A percentile compares a stretch with the other conserved stretches of the same genome.
phyloP scores from a whole-genome alignment of 1,284 basidiomycete genomes.

The Athelia psychrophila region DNA sequence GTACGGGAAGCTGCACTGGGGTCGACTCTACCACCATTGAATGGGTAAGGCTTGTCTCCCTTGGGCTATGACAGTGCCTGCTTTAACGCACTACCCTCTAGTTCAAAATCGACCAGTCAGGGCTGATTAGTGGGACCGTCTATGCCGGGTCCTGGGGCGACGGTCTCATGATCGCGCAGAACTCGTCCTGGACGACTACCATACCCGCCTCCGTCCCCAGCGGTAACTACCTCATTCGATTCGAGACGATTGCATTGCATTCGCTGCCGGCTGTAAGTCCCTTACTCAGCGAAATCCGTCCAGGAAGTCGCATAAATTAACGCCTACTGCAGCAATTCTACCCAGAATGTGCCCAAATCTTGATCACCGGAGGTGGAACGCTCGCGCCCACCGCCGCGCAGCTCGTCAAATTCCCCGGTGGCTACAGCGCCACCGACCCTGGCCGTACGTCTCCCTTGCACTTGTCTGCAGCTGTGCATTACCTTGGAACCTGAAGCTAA shows the following conservation, averaged over 20 bases:
- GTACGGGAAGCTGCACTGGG: slow-evolving; percentile 26
- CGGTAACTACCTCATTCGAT: slow-evolving; percentile 37
- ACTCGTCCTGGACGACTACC: slow-evolving; percentile 34
- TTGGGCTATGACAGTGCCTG: not conserved
- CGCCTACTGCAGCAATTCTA: slow-evolving; percentile 32
- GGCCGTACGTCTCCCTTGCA: slow-evolving; percentile 19
- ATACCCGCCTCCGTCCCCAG: slow-evolving; percentile 31
- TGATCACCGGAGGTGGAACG: slow-evolving; percentile 30
- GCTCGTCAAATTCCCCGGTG: slow-evolving; percentile 36
- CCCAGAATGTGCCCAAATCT: slow-evolving; percentile 36
- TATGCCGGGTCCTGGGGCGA: slow-evolving; percentile 27
- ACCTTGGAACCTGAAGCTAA: slow-evolving; percentile 4
- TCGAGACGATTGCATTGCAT: slow-evolving; percentile 55
- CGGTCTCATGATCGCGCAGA: slow-evolving; percentile 31
- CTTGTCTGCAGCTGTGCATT: not conserved
- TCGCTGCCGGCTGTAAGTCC: slow-evolving; percentile 50
- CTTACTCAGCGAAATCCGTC: too few relatives aligned
- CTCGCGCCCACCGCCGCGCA: slow-evolving; percentile 26
- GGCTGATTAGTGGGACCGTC: slow-evolving; percentile 34
- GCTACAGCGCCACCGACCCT: slow-evolving; percentile 38
- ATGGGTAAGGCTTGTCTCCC: slow-evolving; percentile 21
- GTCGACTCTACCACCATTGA: slow-evolving; percentile 30
- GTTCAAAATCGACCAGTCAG: slow-evolving; percentile 39
- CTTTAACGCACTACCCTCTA: slow-evolving; percentile 7
- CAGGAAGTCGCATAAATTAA: slow-evolving; percentile 22